Base-by-base conservation (phyloP, 768 basidiomycete species). In the Pseudohyphozyma bogoriensis region DNA sequence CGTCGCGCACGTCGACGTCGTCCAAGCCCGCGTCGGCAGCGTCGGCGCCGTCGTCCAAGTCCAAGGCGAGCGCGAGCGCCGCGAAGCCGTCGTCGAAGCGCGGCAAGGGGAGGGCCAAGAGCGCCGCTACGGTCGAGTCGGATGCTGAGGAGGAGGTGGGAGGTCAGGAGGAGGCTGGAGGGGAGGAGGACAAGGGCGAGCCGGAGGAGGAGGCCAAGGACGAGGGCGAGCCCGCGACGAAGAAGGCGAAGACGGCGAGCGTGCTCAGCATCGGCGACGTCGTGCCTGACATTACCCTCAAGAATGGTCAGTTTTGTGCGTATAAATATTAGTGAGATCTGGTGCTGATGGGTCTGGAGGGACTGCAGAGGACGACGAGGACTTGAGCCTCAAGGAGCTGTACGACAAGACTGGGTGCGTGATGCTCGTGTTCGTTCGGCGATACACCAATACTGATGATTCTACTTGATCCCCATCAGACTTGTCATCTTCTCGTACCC, bases 251-350 rank as follows among this genome's bases (percentile, higher is more conserved):
- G 46, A 39, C 5, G 50, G 11, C 35, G 51, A 33, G 51, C 60
- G 24, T 61, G 29, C 58, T 64, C 35, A 78, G 86, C 62, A 75
- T 89, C 36, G 92, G 90, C 9, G 87, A 85, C 62, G 74, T 75
- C 33, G 76, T 95, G 46, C 89, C 89, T 3, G 80, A 80, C 7
- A 70, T 92, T 62, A 80, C 77, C 8, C 76, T 97, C 61, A 85
- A 89, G 76, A 88, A 89, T 72, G 87, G 95, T 75, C 82, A 86
- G 72, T 86, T 78, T 46, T 83, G 86, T 60, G 87, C 90, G 56
- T 75, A 89, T 29, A 81, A 88, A 60, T 78, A 88, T 11, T 75
- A 79, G 31, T 78, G 76, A 7, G 75, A 92, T 42, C 78, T 83
- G 77, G 32, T 84, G 89, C 67, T 78, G 82, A 64, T 88, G 31